phyloP scores from a whole-genome alignment of 495 filamentous ascomycete species.

The Hypoxylon cercidicola region DNA sequence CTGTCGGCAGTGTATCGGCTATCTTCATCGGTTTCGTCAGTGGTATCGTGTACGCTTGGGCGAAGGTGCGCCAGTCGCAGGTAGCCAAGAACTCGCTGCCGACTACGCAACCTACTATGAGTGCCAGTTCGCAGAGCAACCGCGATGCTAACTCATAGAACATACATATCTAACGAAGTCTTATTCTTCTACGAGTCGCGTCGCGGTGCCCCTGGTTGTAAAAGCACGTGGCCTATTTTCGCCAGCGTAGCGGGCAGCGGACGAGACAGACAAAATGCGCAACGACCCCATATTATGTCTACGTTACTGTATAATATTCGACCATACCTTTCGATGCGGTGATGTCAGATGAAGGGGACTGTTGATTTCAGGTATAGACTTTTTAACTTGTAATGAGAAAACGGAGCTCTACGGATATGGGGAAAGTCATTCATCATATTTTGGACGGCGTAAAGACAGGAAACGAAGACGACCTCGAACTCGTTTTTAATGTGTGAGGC shows the following conservation, averaged over 20 bases:
- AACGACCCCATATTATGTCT: slow-evolving; percentile 11
- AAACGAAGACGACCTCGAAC: slow-evolving; percentile 31
- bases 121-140: slow-evolving; percentile 92
- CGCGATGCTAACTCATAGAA: slow-evolving; percentile 73
- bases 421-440: slow-evolving; percentile 46
- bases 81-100: slow-evolving; percentile 74
- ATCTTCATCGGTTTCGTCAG: slow-evolving; percentile 90
- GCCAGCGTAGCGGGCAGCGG: slow-evolving; percentile 14
- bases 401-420: slow-evolving; percentile 44
- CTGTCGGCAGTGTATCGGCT: slow-evolving; percentile 89
- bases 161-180: background rate
- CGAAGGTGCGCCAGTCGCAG: slow-evolving; percentile 84
- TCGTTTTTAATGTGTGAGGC: slow-evolving; percentile 14
- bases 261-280: slow-evolving; percentile 29
- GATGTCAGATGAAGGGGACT: slow-evolving; percentile 23
- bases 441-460: slow-evolving; percentile 39
- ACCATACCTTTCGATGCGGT: slow-evolving; percentile 31
- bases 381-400: slow-evolving; percentile 47
- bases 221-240: slow-evolving; percentile 15
- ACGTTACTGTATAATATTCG: slow-evolving; percentile 44
- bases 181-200: slow-evolving; percentile 10
- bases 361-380: slow-evolving; percentile 47
- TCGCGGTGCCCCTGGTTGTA: slow-evolving; percentile 9
- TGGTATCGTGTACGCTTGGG: slow-evolving; percentile 90
- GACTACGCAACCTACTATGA: slow-evolving; percentile 75